phyloP scores from a whole-genome alignment of 176 grass and related monocot species.

The Musa itinerans region DNA sequence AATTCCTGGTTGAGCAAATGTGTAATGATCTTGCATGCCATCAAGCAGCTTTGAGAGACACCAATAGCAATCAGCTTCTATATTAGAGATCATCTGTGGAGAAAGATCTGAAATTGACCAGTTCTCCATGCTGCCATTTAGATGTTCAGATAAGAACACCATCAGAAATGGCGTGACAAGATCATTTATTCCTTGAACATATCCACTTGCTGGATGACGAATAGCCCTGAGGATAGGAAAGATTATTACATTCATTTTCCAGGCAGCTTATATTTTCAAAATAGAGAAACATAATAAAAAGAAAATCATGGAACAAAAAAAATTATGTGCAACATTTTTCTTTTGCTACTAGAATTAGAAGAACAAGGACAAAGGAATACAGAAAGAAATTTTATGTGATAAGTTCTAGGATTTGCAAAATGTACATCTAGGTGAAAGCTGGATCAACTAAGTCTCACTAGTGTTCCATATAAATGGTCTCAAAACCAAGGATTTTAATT shows the following conservation, averaged over 20 bases:
- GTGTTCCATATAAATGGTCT: background rate
- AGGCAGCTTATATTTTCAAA: background rate
- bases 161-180: conserved; percentile 85
- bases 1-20: conserved; percentile 96
- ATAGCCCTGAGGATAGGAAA: conserved; percentile 58
- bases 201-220: conserved; percentile 90
- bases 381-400: background rate
- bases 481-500: background rate
- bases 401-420: background rate
- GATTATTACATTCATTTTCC: background rate
- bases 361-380: background rate
- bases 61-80: conserved; percentile 96
- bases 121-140: conserved; percentile 72
- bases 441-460: background rate
- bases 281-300: background rate
- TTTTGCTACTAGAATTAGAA: background rate
- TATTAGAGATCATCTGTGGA: conserved; percentile 51
- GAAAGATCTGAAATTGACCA: conserved; percentile 78
- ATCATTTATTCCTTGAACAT: conserved; percentile 99
- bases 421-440: background rate
- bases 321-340: too few relatives aligned
- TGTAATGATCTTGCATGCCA: conserved; percentile 97
- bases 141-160: conserved; percentile 87
- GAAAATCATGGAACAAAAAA: background rate
- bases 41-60: conserved; percentile 94